These are phyloP conservation scores for Kandelia obovata DNA, from an alignment of 345 rosid genomes.

Conservation along the genomic window DNA sequence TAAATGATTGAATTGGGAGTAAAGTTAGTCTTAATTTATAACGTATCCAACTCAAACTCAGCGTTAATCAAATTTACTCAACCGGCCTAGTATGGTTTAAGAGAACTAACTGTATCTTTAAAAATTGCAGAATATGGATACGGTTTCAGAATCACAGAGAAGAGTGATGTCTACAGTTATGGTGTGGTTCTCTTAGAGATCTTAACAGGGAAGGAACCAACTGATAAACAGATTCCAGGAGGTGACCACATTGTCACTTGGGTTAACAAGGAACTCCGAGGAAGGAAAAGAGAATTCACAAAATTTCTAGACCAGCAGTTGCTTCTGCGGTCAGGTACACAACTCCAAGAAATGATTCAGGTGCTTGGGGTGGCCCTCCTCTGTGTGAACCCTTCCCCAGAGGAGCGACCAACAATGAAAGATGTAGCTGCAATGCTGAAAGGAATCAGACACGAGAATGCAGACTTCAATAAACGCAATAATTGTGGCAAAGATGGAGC, in stretches of 20 bases:
- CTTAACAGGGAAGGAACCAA: constrained; percentile 58
- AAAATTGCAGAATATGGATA: constrained; percentile 59
- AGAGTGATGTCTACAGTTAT: constrained; percentile 72
- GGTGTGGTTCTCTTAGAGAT: constrained; percentile 66
- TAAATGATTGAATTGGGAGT: background rate
- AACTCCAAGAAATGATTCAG: constrained; percentile 66
- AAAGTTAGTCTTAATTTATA: too few relatives aligned
- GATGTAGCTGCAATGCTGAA: constrained; percentile 63
- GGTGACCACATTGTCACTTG: constrained; percentile 57
- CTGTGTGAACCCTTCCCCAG: constrained; percentile 52
- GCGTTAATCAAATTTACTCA: too few relatives aligned
- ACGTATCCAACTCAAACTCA: too few relatives aligned
- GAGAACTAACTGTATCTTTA: background rate
- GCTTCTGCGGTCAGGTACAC: constrained; percentile 45
- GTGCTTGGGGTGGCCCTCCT: constrained; percentile 64
- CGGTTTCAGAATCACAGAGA: constrained; percentile 62
- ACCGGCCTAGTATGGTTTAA: background rate
- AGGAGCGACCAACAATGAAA: constrained; percentile 66
- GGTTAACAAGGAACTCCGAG: constrained; percentile 50
- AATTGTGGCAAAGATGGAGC: constrained; percentile 25
- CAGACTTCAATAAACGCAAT: constrained; percentile 43
- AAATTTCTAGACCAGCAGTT: constrained; percentile 52
- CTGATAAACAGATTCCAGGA: constrained; percentile 44
- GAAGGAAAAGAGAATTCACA: constrained; percentile 43
- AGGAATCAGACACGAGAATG: constrained; percentile 53